Base-by-base conservation (phyloP, 805 yeast genomes). In the Metschnikowia drakensbergensis region DNA sequence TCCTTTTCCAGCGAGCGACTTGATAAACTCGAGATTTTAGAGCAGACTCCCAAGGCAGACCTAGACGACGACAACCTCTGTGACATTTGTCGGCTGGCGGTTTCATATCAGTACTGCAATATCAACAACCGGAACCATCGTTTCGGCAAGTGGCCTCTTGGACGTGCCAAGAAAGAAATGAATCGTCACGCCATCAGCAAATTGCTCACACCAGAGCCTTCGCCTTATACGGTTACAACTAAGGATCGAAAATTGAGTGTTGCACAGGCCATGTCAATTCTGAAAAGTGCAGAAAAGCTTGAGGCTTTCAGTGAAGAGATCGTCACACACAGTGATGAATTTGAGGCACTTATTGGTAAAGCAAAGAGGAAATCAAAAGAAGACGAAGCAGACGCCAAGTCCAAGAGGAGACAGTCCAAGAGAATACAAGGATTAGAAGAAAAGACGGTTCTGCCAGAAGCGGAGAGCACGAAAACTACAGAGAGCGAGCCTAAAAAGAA, bases 61-160 rank as follows among this genome's bases (percentile, higher is more conserved):
- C 77, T 72, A 8, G 73, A 67, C 2, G 71, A 68, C 22, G 83
- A 79, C 45, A 66, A 63, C 22, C 61, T 78, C 30, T 80, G 84
- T 59, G 72, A 65, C 37, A 63, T 67, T 26, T 80, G 84, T 56
- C 72, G 76, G 47, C 72, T 83, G 3, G 67, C 69, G 47, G 68
- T 78, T 17, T 71, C 76, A 17, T 76, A 74, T 57, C 73, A 72
- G 48, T 79, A 79, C 69, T 63, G 77, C 50, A 68, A 71, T 35
- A 59, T 76, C 36, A 71, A 66, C 54, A 61, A 61, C 46, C 45
- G 47, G 23, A 46, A 33, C 29, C 62, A 58, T 34, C 46, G 59
- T 5, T 61, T 61, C 37, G 60, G 60, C 3, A 48, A 35, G 34
- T 54, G 59, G 59, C 50, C 48, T 38, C 42, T 41, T n/a, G 58